Evolutionary conservation across 768 basidiomycete species (phyloP).

Genomic region (Xerocomellus chrysenteron): DNA sequence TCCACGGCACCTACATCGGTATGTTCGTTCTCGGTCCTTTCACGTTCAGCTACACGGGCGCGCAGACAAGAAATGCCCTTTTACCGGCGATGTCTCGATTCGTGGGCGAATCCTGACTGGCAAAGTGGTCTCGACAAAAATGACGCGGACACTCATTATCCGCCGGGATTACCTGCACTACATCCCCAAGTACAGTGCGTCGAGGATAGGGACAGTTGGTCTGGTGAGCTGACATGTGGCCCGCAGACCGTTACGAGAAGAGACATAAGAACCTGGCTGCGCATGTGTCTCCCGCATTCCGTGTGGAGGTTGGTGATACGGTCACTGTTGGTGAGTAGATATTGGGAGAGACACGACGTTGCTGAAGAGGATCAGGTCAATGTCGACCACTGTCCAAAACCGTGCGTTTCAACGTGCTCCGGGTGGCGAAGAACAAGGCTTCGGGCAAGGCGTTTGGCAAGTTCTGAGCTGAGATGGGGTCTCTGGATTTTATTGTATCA

Average conservation of each 20-base stretch:
- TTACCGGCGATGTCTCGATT: conserved; percentile 95
- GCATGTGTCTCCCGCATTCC: conserved; percentile 98
- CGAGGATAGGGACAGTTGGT: neutral
- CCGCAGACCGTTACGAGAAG: conserved; percentile 95
- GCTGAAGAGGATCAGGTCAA: conserved; percentile 60
- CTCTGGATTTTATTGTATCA: conserved; percentile 11
- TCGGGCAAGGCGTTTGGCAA: conserved; percentile 90
- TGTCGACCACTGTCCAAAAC: conserved; percentile 99
- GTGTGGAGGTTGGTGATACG: conserved; percentile 89
- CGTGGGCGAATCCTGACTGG: conserved; percentile 98
- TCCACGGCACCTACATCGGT: conserved; percentile 96
- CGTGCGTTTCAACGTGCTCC: conserved; percentile 97
- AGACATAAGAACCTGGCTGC: conserved; percentile 98
- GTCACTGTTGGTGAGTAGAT: conserved; percentile 87
- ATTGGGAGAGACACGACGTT: neutral
- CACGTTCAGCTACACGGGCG: neutral
- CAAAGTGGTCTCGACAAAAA: conserved; percentile 97
- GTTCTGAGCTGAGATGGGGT: conserved; percentile 54
- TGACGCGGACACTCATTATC: conserved; percentile 98
- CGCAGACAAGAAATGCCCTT: conserved; percentile 99
- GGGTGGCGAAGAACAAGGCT: conserved; percentile 93
- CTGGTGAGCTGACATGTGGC: conserved; percentile 7
- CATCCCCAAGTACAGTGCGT: conserved; percentile 97
- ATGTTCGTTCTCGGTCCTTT: conserved; percentile 33
- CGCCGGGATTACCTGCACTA: conserved; percentile 94